Evolutionary conservation across 2,329 filamentous ascomycete genomes (phyloP).

Genomic region (Penicillium sp.): DNA sequence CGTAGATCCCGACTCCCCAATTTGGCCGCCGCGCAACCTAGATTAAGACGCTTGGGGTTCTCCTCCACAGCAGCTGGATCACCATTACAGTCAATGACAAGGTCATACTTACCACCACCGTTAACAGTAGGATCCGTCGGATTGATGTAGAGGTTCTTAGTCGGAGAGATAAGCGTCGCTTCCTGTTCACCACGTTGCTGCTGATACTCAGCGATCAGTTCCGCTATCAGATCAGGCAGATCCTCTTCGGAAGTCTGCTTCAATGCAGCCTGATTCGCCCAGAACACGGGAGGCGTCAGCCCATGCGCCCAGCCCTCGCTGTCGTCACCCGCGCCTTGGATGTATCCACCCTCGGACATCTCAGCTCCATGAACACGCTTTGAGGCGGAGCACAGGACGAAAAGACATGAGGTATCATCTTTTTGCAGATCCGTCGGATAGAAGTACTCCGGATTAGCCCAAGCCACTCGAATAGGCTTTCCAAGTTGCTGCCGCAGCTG

Average conservation of each 20-base stretch:
- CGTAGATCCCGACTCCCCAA: conserved; percentile 81
- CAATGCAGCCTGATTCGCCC: conserved; percentile 65
- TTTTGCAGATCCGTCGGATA: conserved; percentile 48
- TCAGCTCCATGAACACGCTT: conserved; percentile 69
- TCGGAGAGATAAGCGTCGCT: conserved; percentile 39
- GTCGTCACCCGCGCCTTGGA: conserved; percentile 94
- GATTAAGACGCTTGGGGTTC: conserved; percentile 45
- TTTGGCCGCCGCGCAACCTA: conserved; percentile 72
- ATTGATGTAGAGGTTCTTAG: conserved; percentile 36
- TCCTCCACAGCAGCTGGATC: conserved; percentile 36
- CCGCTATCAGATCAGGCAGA: conserved; percentile 53
- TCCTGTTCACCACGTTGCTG: conserved; percentile 19
- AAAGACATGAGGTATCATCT: conserved; percentile 62
- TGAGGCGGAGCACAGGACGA: conserved; percentile 86
- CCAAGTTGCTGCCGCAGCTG: conserved; percentile 57
- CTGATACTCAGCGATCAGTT: conserved; percentile 38
- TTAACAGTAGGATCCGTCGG: conserved; percentile 28
- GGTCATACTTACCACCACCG: conserved; percentile 45
- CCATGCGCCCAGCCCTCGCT: conserved; percentile 89
- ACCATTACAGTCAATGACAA: conserved; percentile 45
- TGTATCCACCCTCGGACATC: conserved; percentile 71
- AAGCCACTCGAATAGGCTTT: conserved; percentile 75
- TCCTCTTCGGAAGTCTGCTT: conserved; percentile 67
- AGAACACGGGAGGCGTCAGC: conserved; percentile 77
- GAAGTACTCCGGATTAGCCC: conserved; percentile 71